Evolutionary conservation across 345 rosid genomes (phyloP), one percentile per base, ranked within the genome.

Genomic region (Punica granatum): DNA sequence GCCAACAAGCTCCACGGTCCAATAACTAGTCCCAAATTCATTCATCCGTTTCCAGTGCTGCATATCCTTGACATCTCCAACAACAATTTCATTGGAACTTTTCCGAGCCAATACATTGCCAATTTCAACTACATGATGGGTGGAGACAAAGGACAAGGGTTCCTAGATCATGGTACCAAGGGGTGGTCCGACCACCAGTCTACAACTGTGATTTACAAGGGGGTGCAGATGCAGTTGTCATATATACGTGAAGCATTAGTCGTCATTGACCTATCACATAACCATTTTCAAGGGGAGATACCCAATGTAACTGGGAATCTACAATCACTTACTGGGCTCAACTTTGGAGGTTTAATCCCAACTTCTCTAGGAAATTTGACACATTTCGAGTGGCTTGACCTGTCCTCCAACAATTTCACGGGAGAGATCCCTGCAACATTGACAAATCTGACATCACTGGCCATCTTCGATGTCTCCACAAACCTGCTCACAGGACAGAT

Each of bases 1-100:
- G 75, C 75, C 12, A 81, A 77, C 53, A 73, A 48, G 6, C 42
- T 84, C 2, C 36, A 75, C 3, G 78, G 85, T 31, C 9, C 37
- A 19, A 18, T 18, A 6, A 0, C 76, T 6, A 14, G 1, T 0
- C 1, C 2, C 0, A 6, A 0, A 0, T 6, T 39, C 3, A 37
- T 39, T 0, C 0, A 1, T 56, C 43, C 63, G 2, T 76, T 84
- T 14, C 23, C 71, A 0, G 66, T 63, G 23, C 4, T 84, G 44
- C 31, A 34, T 23, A 69, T 75, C 11, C 28, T 80, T 0, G 77
- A 79, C 43, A 16, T 77, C 28, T 81, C 83, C 7, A 15, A 8
- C 48, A 82, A 78, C 36, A 31, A 3, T 15, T 81, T 83, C n/a
- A 28, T 7, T 0, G 86, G 88, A 13, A 32, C 61, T 2, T 25